Base-by-base conservation (phyloP, 306 rosid genomes). In the Abrus pulchellus region DNA sequence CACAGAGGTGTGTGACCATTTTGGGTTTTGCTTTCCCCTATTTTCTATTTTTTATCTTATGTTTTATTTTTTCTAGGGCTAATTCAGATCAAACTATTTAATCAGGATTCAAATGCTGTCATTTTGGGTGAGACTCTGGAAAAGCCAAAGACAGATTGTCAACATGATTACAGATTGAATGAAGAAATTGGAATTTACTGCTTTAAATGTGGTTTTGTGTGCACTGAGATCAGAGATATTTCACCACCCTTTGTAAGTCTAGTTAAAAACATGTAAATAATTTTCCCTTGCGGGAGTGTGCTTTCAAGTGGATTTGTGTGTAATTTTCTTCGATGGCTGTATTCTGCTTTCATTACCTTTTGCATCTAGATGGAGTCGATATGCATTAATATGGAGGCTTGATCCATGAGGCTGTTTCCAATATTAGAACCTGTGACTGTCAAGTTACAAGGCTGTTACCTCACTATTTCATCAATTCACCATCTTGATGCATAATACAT, bases 181-280 rank as follows among this genome's bases (percentile, higher is more conserved):
- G 99, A 95, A 49, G 89, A 95, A 83, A 85, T 93, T 76, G 99
- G 99, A 81, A 79, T 93, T 48, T 72, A 86, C 74, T 94, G 99
- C 90, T 7, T 4, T 62, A 83, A 9, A 83, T 94, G 99, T 62
- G 95, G 97, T 82, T 53, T 54, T 69, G 97, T 94, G 63, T 79
- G 61, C 55, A 84, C 87, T 0, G 97, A 91, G 56, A 95, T 95
- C 76, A 83, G 68, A 90, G 82, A 93, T 82, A 55, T 93, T 52
- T 20, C 87, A 1, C 90, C 97, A 10, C 92, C 95, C 63, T 90
- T 95, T 83, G 99, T 95, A 95, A 93, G 98, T 90, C 70, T 55
- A 68, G 43, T 50, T 82, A 43, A 52, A 77, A 77, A 74, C 60
- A 72, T 40, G 36, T 9, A 44, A 67, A 85, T 40, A 47, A 62